Base-by-base conservation (phyloP, 2,329 filamentous ascomycete species). In the Fonsecaea nubica region DNA sequence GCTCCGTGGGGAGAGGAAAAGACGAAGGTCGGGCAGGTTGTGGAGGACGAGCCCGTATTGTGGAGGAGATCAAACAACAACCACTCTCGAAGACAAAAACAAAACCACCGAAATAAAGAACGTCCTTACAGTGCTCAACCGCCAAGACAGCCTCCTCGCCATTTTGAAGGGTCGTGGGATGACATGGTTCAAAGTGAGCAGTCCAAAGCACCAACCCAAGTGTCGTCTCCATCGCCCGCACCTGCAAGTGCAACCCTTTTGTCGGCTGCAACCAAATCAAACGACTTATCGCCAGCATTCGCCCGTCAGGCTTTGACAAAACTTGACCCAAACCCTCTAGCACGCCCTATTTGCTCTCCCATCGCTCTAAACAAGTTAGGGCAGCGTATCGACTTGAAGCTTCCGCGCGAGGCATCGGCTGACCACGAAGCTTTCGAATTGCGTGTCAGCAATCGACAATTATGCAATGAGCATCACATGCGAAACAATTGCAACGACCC, bases 381-480 rank as follows among this genome's bases (percentile, higher is more conserved):
- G 18, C 67, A 71, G 42, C 63, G 69, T 8, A 65, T 71, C 36
- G 69, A 71, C 48, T 42, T 69, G n/a, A 64, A 62, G 21, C 62
- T 71, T 4, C 69, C 69, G 32, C 52, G 55, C 9, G 38, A 63
- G 10, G 42, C 63, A 5, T n/a, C 58, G 13, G 61, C 40, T 18
- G 65, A 71, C 12, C 48, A 58, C 18, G 60, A 68, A 59, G 55
- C 40, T 12, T 71, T 66, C 56, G 30, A 64, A 13, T 9, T 54
- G n/a, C 69, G 67, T 33, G 53, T 58, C 18, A 36, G 42, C 6
- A 63, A 56, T 13, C 67, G 66, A 18, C 62, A 58, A 40, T 52
- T 70, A 52, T 71, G 69, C 62, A 70, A 69, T 57, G 64, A 71
- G 21, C 65, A 70, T 56, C 69, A 71, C 55, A 45, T 71, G 56